These are phyloP conservation scores for Xylaria palmicola DNA, from an alignment of 495 filamentous ascomycete genomes.

Conservation along the genomic window DNA sequence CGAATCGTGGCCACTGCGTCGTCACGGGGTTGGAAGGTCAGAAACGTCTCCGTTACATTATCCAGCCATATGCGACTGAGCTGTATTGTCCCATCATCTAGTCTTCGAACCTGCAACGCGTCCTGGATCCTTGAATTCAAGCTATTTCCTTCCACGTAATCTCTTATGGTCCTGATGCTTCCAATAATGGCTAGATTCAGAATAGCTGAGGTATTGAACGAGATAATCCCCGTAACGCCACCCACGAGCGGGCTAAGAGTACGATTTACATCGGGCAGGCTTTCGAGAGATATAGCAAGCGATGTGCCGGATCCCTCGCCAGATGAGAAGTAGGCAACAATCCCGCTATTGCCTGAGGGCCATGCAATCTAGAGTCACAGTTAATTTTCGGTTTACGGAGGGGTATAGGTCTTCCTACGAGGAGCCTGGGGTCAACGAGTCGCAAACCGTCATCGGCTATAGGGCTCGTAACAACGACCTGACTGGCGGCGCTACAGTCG, in stretches of 20 bases:
- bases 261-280: conserved; percentile 35
- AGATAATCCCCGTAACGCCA: conserved; percentile 51
- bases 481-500: conserved; percentile 56
- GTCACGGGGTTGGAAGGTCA: conserved; percentile 44
- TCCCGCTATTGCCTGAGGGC: conserved; percentile 64
- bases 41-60: conserved; percentile 53
- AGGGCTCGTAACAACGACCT: conserved; percentile 60
- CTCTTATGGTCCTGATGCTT: conserved; percentile 60
- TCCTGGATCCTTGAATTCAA: conserved; percentile 10
- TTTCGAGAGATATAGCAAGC: conserved; percentile 51
- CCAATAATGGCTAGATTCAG: conserved; percentile 57
- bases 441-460: conserved; percentile 52
- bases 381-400: conserved; percentile 14
- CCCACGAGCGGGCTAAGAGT: conserved; percentile 41
- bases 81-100: conserved; percentile 40
- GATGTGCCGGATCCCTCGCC: conserved; percentile 54
- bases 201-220: conserved; percentile 55
- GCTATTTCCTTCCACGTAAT: conserved; percentile 50
- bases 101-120: conserved; percentile 23
- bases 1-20: conserved; percentile 31
- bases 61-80: conserved; percentile 60
- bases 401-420: conserved; percentile 32
- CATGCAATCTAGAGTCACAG: conserved; percentile 49
- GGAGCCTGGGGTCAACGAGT: conserved; percentile 53
- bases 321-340: conserved; percentile 53